phyloP scores from a whole-genome alignment of 306 rosid genomes.

The Rosa rugosa region DNA sequence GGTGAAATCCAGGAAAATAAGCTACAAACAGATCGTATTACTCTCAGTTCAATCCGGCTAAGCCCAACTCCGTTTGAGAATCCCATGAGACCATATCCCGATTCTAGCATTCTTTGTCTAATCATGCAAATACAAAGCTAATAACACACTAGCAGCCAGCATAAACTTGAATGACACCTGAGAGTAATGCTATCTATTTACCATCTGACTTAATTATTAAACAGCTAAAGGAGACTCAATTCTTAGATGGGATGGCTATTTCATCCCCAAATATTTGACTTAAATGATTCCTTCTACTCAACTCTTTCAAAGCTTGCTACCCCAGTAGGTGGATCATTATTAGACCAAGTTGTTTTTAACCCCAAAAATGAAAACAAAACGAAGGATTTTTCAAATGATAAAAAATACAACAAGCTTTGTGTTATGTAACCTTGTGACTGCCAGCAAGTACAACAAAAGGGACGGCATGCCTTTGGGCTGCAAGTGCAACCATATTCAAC shows the following conservation, averaged over 20 bases:
- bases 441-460: conserved; percentile 99
- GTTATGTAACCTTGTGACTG: conserved; percentile 82
- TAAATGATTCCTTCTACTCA: not conserved
- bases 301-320: not conserved
- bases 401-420: not conserved
- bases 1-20: not conserved
- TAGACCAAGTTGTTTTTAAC: not conserved
- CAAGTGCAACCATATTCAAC: conserved; percentile 96
- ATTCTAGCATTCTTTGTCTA: not conserved
- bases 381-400: not conserved
- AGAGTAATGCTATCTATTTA: not conserved
- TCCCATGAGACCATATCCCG: not conserved
- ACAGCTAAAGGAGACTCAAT: not conserved
- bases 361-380: not conserved
- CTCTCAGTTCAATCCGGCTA: not conserved
- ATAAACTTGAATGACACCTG: not conserved
- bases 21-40: not conserved
- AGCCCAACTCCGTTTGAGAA: not conserved
- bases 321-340: not conserved
- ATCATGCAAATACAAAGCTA: conserved; percentile 1
- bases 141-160: not conserved
- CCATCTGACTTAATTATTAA: not conserved
- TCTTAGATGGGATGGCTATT: not conserved
- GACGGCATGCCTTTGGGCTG: conserved; percentile 96
- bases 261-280: not conserved